Base-by-base conservation (phyloP, 1,284 basidiomycete species). In the Kwoniella shivajii region DNA sequence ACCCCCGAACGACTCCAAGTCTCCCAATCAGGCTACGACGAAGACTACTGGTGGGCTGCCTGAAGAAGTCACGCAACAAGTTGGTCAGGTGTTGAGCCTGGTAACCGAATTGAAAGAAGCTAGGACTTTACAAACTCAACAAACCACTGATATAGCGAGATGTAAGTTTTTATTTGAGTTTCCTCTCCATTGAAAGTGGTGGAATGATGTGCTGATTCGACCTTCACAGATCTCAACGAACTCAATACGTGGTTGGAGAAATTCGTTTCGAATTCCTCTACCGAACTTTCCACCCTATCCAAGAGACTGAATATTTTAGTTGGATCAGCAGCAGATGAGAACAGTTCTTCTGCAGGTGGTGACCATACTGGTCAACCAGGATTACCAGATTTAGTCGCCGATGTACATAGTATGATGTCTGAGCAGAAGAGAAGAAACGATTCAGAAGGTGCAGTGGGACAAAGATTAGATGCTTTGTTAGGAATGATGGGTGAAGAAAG, bases 201-300 rank as follows among this genome's bases (percentile, higher is more conserved):
- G 1, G 26, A 48, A 30, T 34, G 44, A 29, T 50, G 34, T 43
- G 6, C 34, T 31, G 4, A 30, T 20, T 38, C 13, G 30, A 30
- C 29, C 1, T 13, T 39, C 11, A 36, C 57, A 78, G 75, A 78
- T 55, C 64, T 78, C 6, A 65, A 65, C 45, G 87, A 77, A 41
- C 66, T 79, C 13, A 78, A 78, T 61, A 33, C 54, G 5, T 92
- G 90, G 90, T 81, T 92, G 29, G 89, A 90, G 64, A 80, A 85
- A 3, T 90, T 91, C 69, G 88, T 90, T 37, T 84, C 84, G 43
- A 85, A 86, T 51, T 86, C 86, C 7, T 85, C 86, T 0, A 81
- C 82, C 16, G 87, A 90, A 60, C 85, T 89, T 27, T 84, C 87
- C 66, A 77, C 77, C 27, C 81, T 90, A 33, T 82, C 84, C 7